Percentiles rank a stretch among this genome's conserved stretches.
phyloP scores from a whole-genome alignment of 2,329 filamentous ascomycete species.

The Trichothecium roseum region DNA sequence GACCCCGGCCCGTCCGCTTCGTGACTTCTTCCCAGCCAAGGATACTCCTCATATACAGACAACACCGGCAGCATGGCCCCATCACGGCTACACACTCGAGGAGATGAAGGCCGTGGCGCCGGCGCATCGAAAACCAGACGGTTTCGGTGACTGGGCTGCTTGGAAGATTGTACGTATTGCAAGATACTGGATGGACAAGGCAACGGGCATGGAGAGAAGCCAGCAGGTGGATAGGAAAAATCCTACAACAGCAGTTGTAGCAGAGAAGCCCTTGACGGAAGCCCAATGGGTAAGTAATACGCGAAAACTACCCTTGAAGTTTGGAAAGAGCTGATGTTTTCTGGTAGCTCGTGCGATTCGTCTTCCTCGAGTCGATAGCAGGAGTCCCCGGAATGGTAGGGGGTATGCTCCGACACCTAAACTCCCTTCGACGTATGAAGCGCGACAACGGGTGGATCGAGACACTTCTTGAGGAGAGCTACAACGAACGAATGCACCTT shows the following conservation, averaged over 20 bases:
- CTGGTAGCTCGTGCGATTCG: constrained; percentile 59
- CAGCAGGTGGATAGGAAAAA: constrained; percentile 54
- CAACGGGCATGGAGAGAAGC: constrained; percentile 61
- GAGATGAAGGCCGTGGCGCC: constrained; percentile 68
- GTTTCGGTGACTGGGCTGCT: constrained; percentile 67
- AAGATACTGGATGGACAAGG: constrained; percentile 71
- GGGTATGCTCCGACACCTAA: constrained; percentile 84
- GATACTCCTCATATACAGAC: constrained; percentile 51
- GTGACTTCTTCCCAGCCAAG: constrained; percentile 53
- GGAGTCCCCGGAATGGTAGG: constrained; percentile 96
- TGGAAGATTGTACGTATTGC: constrained; percentile 66
- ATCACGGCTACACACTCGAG: constrained; percentile 63
- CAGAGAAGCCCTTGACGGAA: constrained; percentile 60
- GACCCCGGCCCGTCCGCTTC: constrained; percentile 32
- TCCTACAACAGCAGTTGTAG: constrained; percentile 42
- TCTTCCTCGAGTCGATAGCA: constrained; percentile 91
- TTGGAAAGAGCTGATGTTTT: not conserved
- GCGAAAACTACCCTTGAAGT: not conserved
- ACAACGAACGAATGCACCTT: constrained; percentile 90
- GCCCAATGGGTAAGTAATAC: constrained; percentile 58
- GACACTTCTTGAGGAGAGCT: constrained; percentile 78
- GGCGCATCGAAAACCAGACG: constrained; percentile 65
- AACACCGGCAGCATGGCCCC: constrained; percentile 58
- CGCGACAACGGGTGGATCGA: constrained; percentile 97
- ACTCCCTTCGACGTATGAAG: constrained; percentile 74